Evolutionary conservation across 345 rosid species (phyloP).

Genomic region (Citrus sp.): DNA sequence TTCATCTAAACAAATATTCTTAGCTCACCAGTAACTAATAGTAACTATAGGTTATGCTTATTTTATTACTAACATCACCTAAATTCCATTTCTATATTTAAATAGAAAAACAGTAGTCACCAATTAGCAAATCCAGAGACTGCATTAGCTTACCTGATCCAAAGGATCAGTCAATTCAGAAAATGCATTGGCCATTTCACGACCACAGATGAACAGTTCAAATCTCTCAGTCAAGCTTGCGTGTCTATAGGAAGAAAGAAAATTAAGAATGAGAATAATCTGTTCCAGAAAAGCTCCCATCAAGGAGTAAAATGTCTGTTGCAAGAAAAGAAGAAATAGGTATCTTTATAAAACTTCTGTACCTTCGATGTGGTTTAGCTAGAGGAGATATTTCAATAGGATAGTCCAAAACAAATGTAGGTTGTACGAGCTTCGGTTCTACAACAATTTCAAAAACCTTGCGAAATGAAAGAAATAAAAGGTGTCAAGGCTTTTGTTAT

Average conservation of each 20-base stretch:
- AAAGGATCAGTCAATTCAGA: constrained; percentile 91
- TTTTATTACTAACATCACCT: background rate
- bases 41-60: background rate
- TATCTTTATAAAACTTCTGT: constrained; percentile 13
- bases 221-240: constrained; percentile 89
- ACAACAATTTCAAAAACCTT: constrained; percentile 88
- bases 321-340: constrained; percentile 1
- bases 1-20: background rate
- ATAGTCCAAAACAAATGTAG: constrained; percentile 93
- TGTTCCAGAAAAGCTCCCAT: background rate
- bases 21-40: too few relatives aligned
- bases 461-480: constrained; percentile 12
- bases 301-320: background rate
- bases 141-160: constrained; percentile 64
- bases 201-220: constrained; percentile 93
- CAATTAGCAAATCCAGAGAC: constrained; percentile 1
- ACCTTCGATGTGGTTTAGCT: constrained; percentile 92
- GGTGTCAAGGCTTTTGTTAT: background rate
- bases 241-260: constrained; percentile 31
- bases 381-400: constrained; percentile 94
- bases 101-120: background rate
- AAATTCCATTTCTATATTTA: background rate
- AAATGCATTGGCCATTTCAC: constrained; percentile 95
- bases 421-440: constrained; percentile 91
- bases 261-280: background rate